Percentiles rank a stretch among this genome's conserved stretches.
Conservation (phyloP, 2,329 filamentous ascomycete genomes). For the Didymella segeticola region DNA sequence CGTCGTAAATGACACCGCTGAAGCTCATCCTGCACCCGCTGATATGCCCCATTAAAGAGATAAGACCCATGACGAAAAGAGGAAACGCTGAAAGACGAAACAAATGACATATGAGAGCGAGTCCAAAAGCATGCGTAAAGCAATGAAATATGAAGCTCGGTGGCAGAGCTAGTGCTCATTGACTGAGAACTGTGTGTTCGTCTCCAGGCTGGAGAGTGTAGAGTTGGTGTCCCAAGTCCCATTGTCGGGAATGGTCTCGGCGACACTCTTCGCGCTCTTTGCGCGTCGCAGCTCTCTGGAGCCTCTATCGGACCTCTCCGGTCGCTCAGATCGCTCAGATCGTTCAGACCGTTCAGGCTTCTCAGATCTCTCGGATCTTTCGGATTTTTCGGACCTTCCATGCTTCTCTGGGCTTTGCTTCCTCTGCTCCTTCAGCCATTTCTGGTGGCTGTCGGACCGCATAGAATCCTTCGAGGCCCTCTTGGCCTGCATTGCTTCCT, state of each 20-base stretch:
- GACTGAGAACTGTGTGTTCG: conserved; percentile 26
- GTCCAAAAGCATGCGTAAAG: not conserved
- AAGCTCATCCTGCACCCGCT: conserved; percentile 8
- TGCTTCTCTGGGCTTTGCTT: conserved; percentile 12
- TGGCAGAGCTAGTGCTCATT: conserved; percentile 4
- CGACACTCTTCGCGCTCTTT: conserved; percentile 21
- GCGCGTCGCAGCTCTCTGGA: conserved; percentile 25
- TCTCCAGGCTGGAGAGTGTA: conserved; percentile 24
- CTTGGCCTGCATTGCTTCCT: conserved; percentile 19
- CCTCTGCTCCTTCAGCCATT: conserved; percentile 16
- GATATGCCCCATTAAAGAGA: conserved; percentile 15
- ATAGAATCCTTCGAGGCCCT: conserved; percentile 25
- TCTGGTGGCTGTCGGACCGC: conserved; percentile 15
- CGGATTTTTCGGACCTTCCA: conserved; percentile 16
- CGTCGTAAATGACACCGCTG: conserved; percentile 13
- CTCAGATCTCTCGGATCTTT: conserved; percentile 32
- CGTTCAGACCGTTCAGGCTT: conserved; percentile 25
- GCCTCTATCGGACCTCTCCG: conserved; percentile 12
- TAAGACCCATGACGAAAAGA: not conserved
- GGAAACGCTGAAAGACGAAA: not conserved
- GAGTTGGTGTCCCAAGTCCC: conserved; percentile 40
- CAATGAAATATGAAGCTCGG: not conserved
- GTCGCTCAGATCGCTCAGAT: conserved; percentile 18
- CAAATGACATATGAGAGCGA: not conserved
- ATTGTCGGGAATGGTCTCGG: conserved; percentile 26